Evolutionary conservation across 2,329 filamentous ascomycete species (phyloP), one percentile per base, ranked within the genome.

Genomic region (Neophaeococcomyces aloes): DNA sequence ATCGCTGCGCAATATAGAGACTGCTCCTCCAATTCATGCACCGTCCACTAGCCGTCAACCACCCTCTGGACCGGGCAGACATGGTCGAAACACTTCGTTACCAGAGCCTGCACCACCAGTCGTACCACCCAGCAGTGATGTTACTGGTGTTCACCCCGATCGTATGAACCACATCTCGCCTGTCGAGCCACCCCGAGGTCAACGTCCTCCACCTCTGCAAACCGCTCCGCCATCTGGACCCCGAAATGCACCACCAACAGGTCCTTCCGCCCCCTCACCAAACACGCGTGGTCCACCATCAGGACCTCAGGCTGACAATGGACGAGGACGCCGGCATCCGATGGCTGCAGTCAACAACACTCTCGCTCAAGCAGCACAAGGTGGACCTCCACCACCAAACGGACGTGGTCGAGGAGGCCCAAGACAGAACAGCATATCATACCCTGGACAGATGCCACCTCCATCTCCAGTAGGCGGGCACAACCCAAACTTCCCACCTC

Each of bases 71-170:
- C 66, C 68, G 44, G 62, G 66, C 42, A 57, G 62, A 32, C 59
- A 60, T 37, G 56, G 59, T 35, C 61, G 66, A 34, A 56, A 51
- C 18, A 54, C 46, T 31, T 59, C 59, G 18, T 63, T 62, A 8
- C 59, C 58, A 39, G 50, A 59, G 18, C 33, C 56, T 31, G 30
- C 57, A n/a, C 52, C 55, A 23, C 10, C 23, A 10, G 48, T 56
- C 30, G 47, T 59, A 17, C 57, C 59, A 10, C 45, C 56, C 10
- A 56, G 63, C 13, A 59, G 63, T 31, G 65, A 69, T 29, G 57
- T 62, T 13, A 58, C 62, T 17, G 70, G 71, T 25, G 66, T 77
- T 35, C 73, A 76, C 54, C 73, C 73, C 8, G 74, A 74, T 53
- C 66, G 74, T 29, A 57, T 75, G 35, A 67, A 65, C 31, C 64